A percentile compares a stretch with the other conserved stretches of the same genome.
Evolutionary conservation across 768 basidiomycete species (phyloP).

Genomic region (Suillus fuscotomentosus): DNA sequence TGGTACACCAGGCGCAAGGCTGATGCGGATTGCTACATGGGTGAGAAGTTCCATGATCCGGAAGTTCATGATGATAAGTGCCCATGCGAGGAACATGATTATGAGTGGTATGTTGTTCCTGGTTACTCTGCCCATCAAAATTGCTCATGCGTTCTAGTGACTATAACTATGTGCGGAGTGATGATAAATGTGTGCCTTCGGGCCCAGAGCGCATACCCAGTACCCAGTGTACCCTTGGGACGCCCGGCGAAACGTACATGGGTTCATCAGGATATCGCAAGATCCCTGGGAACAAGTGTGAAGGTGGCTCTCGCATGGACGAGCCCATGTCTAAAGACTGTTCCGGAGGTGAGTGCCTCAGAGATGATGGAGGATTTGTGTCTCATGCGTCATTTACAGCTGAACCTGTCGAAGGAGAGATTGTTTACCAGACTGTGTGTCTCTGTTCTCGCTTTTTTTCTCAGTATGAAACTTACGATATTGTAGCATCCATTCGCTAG

Average conservation of each 20-base stretch:
- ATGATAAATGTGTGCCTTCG: conserved; percentile 72
- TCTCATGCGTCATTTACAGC: conserved; percentile 40
- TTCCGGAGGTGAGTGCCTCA: conserved; percentile 52
- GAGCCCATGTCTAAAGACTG: conserved; percentile 70
- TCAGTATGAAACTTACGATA: background rate
- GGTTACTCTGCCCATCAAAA: background rate
- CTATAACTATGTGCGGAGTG: conserved; percentile 83
- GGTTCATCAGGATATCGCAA: conserved; percentile 92
- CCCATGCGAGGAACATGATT: conserved; percentile 82
- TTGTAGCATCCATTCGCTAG: conserved; percentile 64
- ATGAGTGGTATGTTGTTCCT: conserved; percentile 71
- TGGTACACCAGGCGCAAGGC: conserved; percentile 87
- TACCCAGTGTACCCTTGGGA: conserved; percentile 56
- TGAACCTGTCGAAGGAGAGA: conserved; percentile 74
- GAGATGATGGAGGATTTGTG: background rate
- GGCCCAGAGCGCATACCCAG: conserved; percentile 88
- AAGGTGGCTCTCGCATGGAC: conserved; percentile 61
- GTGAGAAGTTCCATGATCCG: conserved; percentile 86
- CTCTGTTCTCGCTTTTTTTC: background rate
- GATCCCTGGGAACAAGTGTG: conserved; percentile 92
- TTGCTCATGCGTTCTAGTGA: conserved; percentile 50
- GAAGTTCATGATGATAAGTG: conserved; percentile 82
- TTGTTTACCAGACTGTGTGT: conserved; percentile 73
- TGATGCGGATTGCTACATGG: conserved; percentile 85
- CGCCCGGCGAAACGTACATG: conserved; percentile 59